These are phyloP conservation scores for Tieghemostelium lacteum DNA, from an alignment of 78 protist species.

Conservation along the genomic window DNA sequence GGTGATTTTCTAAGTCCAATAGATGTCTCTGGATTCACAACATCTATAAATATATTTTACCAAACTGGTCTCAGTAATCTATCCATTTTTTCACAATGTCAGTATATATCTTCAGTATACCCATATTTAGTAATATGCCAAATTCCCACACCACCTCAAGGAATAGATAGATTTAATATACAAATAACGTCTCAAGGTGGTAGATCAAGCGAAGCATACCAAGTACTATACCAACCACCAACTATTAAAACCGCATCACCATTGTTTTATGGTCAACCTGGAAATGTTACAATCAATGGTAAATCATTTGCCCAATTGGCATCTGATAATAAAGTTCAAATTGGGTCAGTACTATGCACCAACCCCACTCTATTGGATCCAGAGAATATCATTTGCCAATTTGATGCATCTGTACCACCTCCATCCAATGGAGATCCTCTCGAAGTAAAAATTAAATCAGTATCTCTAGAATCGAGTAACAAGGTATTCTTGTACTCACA, in stretches of 20 bases:
- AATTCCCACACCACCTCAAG: too few relatives aligned
- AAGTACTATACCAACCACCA: not conserved
- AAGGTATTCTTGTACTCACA: not conserved
- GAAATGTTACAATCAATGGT: not conserved
- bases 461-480: not conserved
- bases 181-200: too few relatives aligned
- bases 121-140: too few relatives aligned
- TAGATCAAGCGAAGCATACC: too few relatives aligned
- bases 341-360: not conserved
- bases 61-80: too few relatives aligned
- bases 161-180: too few relatives aligned
- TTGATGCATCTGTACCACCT: not conserved
- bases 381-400: not conserved
- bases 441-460: not conserved
- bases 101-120: too few relatives aligned
- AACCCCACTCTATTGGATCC: not conserved
- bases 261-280: not conserved
- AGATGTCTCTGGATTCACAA: too few relatives aligned
- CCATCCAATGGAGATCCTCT: not conserved
- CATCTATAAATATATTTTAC: too few relatives aligned
- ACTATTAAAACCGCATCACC: not conserved
- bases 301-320: not conserved
- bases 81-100: too few relatives aligned
- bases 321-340: not conserved
- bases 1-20: too few relatives aligned